Evolutionary conservation across 164 flowering plant species (phyloP).

Genomic region (Nymphaea thermarum): DNA sequence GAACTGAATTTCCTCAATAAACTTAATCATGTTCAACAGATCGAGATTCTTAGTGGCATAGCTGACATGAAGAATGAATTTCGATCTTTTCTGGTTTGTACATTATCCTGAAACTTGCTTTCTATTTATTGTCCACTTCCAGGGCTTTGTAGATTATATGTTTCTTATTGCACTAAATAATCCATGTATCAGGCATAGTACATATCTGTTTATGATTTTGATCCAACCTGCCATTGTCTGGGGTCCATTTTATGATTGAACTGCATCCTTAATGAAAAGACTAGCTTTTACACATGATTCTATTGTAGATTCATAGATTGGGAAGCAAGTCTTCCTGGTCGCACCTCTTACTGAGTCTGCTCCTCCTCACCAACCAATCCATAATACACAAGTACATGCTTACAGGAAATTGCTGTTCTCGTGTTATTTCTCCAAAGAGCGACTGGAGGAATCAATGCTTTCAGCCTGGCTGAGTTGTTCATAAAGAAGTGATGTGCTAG

Average conservation of each 20-base stretch:
- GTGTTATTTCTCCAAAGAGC: no score
- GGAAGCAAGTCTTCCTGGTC: no score
- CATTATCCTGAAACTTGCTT: background rate
- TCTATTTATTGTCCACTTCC: background rate
- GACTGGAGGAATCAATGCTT: background rate
- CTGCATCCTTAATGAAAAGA: no score
- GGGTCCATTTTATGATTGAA: no score
- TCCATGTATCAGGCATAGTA: background rate
- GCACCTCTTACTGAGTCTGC: no score
- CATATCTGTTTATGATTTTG: no score
- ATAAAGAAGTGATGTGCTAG: background rate
- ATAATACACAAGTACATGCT: no score
- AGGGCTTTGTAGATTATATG: background rate
- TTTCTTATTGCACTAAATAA: background rate
- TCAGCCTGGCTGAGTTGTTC: background rate
- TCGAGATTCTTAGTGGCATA: conserved; percentile 82
- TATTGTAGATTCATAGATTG: no score
- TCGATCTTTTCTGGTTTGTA: conserved; percentile 60
- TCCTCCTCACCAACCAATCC: no score
- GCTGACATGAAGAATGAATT: conserved; percentile 81
- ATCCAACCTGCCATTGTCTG: no score
- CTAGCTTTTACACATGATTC: no score
- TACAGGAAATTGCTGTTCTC: no score
- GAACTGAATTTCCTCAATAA: conserved; percentile 52
- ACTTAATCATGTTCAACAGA: conserved; percentile 76